Evolutionary conservation across 2,329 filamentous ascomycete species (phyloP).

Genomic region (Chrysoporthe deuterocubensis): DNA sequence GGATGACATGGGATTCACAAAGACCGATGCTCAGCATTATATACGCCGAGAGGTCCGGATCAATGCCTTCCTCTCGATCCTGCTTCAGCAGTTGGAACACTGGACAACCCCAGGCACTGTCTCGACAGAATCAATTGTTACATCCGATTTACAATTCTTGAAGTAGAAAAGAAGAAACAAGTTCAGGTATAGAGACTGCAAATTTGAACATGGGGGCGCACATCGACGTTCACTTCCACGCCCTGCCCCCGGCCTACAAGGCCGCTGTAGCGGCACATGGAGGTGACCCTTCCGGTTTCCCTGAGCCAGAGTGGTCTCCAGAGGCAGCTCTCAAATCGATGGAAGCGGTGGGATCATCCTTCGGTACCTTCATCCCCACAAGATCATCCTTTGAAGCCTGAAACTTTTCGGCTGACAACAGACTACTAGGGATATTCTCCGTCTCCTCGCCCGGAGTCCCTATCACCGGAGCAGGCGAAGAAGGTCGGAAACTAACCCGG

Average conservation of each 20-base stretch:
- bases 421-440: conserved; percentile 38
- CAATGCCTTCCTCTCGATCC: background rate
- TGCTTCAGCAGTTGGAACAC: background rate
- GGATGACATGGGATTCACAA: background rate
- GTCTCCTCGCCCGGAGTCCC: conserved; percentile 26
- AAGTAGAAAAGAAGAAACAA: background rate
- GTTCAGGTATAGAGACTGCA: background rate
- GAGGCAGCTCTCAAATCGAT: conserved; percentile 27
- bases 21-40: background rate
- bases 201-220: conserved; percentile 25
- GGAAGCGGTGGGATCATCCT: conserved; percentile 23
- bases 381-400: background rate
- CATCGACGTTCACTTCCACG: conserved; percentile 25
- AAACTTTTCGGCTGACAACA: background rate
- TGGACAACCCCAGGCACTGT: background rate
- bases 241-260: conserved; percentile 24
- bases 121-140: background rate
- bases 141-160: background rate
- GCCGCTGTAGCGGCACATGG: conserved; percentile 25
- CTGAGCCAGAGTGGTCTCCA: conserved; percentile 24
- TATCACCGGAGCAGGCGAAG: conserved; percentile 25
- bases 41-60: background rate
- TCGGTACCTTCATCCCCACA: conserved; percentile 6
- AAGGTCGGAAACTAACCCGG: conserved; percentile 23
- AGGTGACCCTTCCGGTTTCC: conserved; percentile 27